phyloP scores from a whole-genome alignment of 2,329 filamentous ascomycete genomes.

The Hypoxylon sp. region DNA sequence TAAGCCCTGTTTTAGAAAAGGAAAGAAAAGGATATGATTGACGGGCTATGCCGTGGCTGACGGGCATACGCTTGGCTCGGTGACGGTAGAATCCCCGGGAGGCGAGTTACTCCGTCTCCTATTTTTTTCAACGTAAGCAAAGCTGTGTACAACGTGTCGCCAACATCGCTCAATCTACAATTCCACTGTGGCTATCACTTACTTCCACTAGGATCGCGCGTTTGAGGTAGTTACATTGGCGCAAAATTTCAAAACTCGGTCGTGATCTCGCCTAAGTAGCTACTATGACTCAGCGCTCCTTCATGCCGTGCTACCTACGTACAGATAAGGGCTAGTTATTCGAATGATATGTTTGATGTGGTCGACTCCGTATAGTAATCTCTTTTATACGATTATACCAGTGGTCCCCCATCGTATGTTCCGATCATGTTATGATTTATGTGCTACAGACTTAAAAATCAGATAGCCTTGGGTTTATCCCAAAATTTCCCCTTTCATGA shows the following conservation, averaged over 20 bases:
- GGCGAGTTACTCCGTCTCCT: slow-evolving; percentile 36
- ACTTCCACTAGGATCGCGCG: not conserved
- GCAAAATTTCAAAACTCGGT: slow-evolving; percentile 9
- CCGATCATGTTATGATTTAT: not conserved
- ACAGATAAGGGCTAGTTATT: not conserved
- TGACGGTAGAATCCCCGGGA: slow-evolving; percentile 31
- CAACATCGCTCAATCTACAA: not conserved
- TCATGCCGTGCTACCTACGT: slow-evolving; percentile 9
- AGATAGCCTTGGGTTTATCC: slow-evolving; percentile 5
- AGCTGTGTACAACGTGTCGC: slow-evolving; percentile 3
- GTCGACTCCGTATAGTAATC: not conserved
- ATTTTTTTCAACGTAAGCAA: slow-evolving; percentile 17
- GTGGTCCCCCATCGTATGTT: slow-evolving; percentile 4
- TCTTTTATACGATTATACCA: slow-evolving; percentile 1
- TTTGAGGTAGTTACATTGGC: slow-evolving; percentile 7
- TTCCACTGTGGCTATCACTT: not conserved
- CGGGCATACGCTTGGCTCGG: slow-evolving; percentile 26
- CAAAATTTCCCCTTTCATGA: slow-evolving; percentile 1
- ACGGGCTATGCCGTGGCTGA: slow-evolving; percentile 19
- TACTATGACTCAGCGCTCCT: slow-evolving; percentile 21
- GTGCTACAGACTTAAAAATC: slow-evolving; percentile 25
- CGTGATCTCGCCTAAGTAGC: slow-evolving; percentile 11
- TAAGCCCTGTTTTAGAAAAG: slow-evolving; percentile 6
- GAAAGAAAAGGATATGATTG: slow-evolving; percentile 10
- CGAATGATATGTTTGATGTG: not conserved